Base-by-base conservation (phyloP, 2,329 filamentous ascomycete genomes). In the Aurifilum marmelostoma region DNA sequence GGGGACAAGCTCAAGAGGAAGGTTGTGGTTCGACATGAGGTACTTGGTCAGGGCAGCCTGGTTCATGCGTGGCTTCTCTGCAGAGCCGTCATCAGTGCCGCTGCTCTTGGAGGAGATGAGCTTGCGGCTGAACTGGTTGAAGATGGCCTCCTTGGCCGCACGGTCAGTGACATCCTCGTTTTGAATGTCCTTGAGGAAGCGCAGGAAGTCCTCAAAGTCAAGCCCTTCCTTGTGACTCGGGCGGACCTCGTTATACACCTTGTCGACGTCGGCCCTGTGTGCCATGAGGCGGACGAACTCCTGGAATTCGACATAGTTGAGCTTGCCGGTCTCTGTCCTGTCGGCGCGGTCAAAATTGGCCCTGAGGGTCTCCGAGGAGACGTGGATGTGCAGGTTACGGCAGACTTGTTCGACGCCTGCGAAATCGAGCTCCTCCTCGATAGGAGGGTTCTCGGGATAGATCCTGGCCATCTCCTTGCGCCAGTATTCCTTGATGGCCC, bases 371-470 rank as follows among this genome's bases (percentile, higher is more conserved):
- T 88, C 87, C 71, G 90, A 88, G 2, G 93, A 92, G 75, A 92
- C 93, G 79, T 97, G 94, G 75, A 99, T 97, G 78, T 98, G 94
- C 61, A 98, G 84, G 75, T 91, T 94, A 70, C 92, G 91, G 80
- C 96, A 98, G 18, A 98, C 85, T 69, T 90, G 89, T 77, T 94
- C 91, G 39, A 97, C 91, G 14, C 92, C 92, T 21, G 85, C 84
- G 66, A 97, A 88, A 73, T 95, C 90, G 65, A 98, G 88, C 66
- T 87, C 88, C 74, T 94, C 91, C 8, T 90, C 87, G 14, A 63
- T 63, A 37, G 88, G 88, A 7, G 83, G 79, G 2, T 79, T 77
- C 67, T 85, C 83, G 11, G 82, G 79, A 72, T 87, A 89, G 67
- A 91, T 86, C 75, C 89, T 90, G 39, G 86, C 84, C 88, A 97